Evolutionary conservation across 305 asterid genomes (phyloP).

Genomic region (Solanum hybrid): DNA sequence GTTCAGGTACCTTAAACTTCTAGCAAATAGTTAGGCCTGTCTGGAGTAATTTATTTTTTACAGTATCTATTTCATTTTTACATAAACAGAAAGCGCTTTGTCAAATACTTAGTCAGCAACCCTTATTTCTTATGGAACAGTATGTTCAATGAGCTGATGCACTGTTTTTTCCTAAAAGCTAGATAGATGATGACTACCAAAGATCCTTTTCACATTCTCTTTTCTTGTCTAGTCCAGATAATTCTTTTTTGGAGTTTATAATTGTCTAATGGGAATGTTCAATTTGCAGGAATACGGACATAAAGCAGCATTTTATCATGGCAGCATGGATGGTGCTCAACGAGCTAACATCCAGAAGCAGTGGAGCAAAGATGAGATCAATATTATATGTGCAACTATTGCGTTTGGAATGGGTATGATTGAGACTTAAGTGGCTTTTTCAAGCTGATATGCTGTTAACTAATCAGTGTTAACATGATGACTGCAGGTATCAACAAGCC

Average conservation of each 20-base stretch:
- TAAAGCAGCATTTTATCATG: constrained; percentile 89
- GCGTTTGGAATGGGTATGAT: constrained; percentile 95
- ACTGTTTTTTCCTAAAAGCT: neutral
- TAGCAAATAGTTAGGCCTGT: neutral
- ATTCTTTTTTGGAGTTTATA: neutral
- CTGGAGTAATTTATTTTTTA: neutral
- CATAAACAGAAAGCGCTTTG: neutral
- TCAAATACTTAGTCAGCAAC: neutral
- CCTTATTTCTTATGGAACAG: neutral
- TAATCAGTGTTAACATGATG: constrained; percentile 18
- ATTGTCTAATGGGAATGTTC: neutral
- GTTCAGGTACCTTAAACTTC: neutral
- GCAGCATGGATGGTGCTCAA: constrained; percentile 74
- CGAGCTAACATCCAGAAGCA: constrained; percentile 74
- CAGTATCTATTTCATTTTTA: neutral
- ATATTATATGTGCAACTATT: constrained; percentile 93
- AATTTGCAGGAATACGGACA: constrained; percentile 70
- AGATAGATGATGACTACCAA: neutral
- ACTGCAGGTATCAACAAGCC: constrained; percentile 94
- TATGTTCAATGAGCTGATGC: neutral
- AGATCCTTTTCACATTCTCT: neutral
- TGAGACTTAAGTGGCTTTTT: constrained; percentile 13
- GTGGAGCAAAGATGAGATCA: constrained; percentile 98
- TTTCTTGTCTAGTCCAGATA: neutral
- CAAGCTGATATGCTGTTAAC: constrained; percentile 14